Evolutionary conservation across 257 asterid species (phyloP).

Genomic region (Echites panduratus): DNA sequence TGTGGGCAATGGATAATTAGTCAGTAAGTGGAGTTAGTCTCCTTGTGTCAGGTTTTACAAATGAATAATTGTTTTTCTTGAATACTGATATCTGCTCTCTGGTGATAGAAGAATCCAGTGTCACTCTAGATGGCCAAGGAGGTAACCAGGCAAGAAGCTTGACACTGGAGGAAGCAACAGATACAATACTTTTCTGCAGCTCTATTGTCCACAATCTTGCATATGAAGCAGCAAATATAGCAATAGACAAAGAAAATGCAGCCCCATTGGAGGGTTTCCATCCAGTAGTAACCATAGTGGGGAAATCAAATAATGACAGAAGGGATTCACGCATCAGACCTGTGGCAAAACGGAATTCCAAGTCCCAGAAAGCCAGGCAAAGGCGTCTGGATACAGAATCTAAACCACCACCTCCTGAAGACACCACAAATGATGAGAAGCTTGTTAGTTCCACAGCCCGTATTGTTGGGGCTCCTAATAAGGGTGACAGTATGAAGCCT

Average conservation of each 20-base stretch:
- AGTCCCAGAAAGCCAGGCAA: conserved; percentile 55
- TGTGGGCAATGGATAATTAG: background rate
- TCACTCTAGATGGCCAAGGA: conserved; percentile 37
- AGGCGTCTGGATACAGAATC: conserved; percentile 42
- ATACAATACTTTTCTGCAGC: conserved; percentile 89
- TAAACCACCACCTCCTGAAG: conserved; percentile 33
- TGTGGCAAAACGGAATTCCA: conserved; percentile 42
- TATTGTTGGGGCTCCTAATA: conserved; percentile 48
- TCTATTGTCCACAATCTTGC: conserved; percentile 86
- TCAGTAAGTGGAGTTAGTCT: background rate
- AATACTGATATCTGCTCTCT: conserved; percentile 10
- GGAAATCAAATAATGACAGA: conserved; percentile 48
- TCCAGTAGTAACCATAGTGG: conserved; percentile 42
- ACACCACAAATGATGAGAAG: conserved; percentile 32
- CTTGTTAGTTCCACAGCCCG: conserved; percentile 29
- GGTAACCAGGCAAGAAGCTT: conserved; percentile 51
- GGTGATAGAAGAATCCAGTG: conserved; percentile 63
- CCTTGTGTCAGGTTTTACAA: background rate
- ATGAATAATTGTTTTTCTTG: background rate
- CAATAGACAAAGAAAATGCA: conserved; percentile 53
- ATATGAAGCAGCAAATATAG: conserved; percentile 74
- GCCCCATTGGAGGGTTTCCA: conserved; percentile 31
- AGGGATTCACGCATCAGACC: conserved; percentile 46
- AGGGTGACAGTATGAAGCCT: conserved; percentile 50
- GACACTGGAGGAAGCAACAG: conserved; percentile 94